phyloP scores from a whole-genome alignment of 1,284 basidiomycete genomes.

The Rhizoctonia solani region DNA sequence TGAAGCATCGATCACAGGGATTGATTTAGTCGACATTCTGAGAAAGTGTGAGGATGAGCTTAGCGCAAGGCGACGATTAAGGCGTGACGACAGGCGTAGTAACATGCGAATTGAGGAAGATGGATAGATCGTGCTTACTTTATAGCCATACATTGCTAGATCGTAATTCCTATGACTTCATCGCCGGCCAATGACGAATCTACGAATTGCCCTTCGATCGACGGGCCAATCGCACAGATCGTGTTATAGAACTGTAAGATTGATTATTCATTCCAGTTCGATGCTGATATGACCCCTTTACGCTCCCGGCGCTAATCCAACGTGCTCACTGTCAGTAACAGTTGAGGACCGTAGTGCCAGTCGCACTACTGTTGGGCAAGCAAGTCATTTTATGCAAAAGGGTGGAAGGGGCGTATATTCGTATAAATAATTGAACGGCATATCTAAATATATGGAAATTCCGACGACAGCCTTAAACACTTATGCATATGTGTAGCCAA shows the following conservation, averaged over 20 bases:
- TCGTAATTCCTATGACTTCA: conserved; percentile 17
- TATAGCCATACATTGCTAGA: background rate
- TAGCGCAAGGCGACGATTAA: background rate
- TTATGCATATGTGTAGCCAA: background rate
- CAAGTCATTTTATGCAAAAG: too few relatives aligned
- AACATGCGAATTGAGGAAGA: conserved; percentile 18
- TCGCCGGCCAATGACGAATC: conserved; percentile 18
- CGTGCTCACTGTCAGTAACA: too few relatives aligned
- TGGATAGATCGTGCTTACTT: background rate
- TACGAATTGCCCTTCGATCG: conserved; percentile 3
- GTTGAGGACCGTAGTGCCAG: too few relatives aligned
- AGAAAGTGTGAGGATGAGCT: background rate
- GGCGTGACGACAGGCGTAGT: background rate
- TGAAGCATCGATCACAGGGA: conserved; percentile 64
- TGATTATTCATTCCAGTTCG: too few relatives aligned
- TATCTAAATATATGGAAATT: background rate
- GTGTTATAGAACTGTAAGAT: too few relatives aligned
- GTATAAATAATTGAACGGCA: conserved; percentile 21
- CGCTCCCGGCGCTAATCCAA: too few relatives aligned
- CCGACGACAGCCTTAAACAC: background rate
- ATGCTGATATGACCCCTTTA: too few relatives aligned
- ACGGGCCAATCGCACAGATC: background rate
- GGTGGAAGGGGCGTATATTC: conserved; percentile 20
- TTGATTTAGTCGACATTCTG: conserved; percentile 55
- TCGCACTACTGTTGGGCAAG: too few relatives aligned